Evolutionary conservation across 2,329 filamentous ascomycete species (phyloP), one percentile per base, ranked within the genome.

Genomic region (Sclerotinia spermophila): DNA sequence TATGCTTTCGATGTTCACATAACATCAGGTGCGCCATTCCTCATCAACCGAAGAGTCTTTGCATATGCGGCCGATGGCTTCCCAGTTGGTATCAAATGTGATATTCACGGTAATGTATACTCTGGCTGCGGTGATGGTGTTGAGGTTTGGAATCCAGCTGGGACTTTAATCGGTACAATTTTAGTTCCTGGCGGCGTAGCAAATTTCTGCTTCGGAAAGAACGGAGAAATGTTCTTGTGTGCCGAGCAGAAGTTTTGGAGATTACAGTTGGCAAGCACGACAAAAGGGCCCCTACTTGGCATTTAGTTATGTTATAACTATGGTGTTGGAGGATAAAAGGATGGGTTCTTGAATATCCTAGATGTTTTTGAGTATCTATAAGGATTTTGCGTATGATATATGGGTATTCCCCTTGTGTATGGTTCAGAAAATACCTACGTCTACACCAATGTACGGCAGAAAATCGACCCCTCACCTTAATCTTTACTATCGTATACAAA

Each of bases 61-160:
- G 87, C 89, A 0, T 89, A 84, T 72, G 80, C 82, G 3, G 82
- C 85, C 61, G 76, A 81, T 2, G 85, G 86, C 2, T 80, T 87
- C 2, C 87, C 89, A 0, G 89, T 91, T 73, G 89, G 89, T 79
- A 80, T 86, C 72, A 85, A 86, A 73, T 82, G 82, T 55, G 86
- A 88, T 74, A 81, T 80, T 1, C 74, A 82, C 4, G 86, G 86
- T 3, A 87, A 88, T 75, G 83, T 88, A 1, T 88, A 86, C 78
- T 82, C 82, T 38, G 85, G 84, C 0, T 86, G 84, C 71, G 84
- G 84, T 0, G 86, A 87, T 75, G 86, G 86, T 0, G 79, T 88
- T 30, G 82, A 86, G 71, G 81, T 88, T 13, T 89, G 85, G 84
- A 82, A 81, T 70, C 76, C 81, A 0, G 81, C 81, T 0, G 86